Percentiles rank a stretch among this genome's conserved stretches.
These are phyloP conservation scores for Epichloe festucae DNA, from an alignment of 2,329 filamentous ascomycete genomes.

Conservation along the genomic window DNA sequence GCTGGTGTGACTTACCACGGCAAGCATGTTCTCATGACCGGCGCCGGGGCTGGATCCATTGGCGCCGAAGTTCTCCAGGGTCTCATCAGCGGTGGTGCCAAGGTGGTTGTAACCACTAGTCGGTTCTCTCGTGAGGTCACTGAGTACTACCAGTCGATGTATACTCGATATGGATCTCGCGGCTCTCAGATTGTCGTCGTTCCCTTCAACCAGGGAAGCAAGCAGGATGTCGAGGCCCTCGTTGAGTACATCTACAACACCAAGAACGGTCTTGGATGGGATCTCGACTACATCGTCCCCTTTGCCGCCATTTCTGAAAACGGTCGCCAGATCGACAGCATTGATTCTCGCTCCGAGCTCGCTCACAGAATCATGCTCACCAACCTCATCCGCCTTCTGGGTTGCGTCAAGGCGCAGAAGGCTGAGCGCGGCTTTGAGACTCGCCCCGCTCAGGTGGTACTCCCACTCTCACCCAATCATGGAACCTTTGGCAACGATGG, in stretches of 20 bases:
- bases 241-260: constrained; percentile 93
- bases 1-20: constrained; percentile 82
- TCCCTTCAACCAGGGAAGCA: constrained; percentile 97
- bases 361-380: constrained; percentile 99
- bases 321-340: constrained; percentile 88
- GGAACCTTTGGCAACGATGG: constrained; percentile 97
- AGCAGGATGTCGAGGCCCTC: constrained; percentile 90
- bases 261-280: constrained; percentile 96
- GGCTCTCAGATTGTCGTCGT: constrained; percentile 96
- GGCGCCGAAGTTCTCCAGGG: constrained; percentile 94
- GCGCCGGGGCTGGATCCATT: constrained; percentile 93
- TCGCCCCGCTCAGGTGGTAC: constrained; percentile 87
- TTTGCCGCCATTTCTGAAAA: constrained; percentile 98
- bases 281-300: constrained; percentile 88
- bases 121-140: constrained; percentile 95
- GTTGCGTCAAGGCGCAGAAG: constrained; percentile 85
- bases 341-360: constrained; percentile 95
- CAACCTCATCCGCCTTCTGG: constrained; percentile 84
- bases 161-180: constrained; percentile 81
- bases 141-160: constrained; percentile 99
- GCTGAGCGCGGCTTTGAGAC: constrained; percentile 79
- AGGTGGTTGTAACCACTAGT: constrained; percentile 92
- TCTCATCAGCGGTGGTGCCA: constrained; percentile 89
- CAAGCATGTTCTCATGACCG: constrained; percentile 96
- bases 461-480: constrained; percentile 94